phyloP scores from a whole-genome alignment of 2,329 filamentous ascomycete genomes.

The Didymosphaeria variabile region DNA sequence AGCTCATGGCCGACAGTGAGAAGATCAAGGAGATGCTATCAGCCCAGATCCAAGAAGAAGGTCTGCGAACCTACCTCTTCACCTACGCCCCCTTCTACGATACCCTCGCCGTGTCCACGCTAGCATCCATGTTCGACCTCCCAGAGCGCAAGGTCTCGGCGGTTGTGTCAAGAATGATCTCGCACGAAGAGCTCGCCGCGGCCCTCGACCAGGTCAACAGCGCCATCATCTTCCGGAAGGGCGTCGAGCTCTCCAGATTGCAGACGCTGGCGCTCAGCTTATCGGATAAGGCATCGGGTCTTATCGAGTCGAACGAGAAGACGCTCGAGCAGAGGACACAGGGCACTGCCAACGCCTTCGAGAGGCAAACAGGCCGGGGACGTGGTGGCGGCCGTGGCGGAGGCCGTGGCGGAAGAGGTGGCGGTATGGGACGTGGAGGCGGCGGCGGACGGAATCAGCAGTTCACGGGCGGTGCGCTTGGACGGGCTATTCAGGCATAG shows the following conservation, averaged over 20 bases:
- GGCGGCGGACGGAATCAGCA: conserved; percentile 77
- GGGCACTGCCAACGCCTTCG: conserved; percentile 93
- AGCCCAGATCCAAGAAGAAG: conserved; percentile 98
- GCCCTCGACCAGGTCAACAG: conserved; percentile 97
- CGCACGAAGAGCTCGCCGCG: conserved; percentile 95
- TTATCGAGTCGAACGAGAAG: conserved; percentile 97
- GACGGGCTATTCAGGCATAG: conserved; percentile 63
- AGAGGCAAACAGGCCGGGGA: conserved; percentile 79
- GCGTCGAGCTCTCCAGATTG: conserved; percentile 93
- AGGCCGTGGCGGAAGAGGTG: conserved; percentile 67
- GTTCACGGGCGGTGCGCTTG: conserved; percentile 83
- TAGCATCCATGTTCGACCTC: conserved; percentile 95
- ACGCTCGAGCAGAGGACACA: conserved; percentile 97
- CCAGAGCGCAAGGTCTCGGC: conserved; percentile 90
- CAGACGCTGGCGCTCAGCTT: conserved; percentile 94
- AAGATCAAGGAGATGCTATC: conserved; percentile 98
- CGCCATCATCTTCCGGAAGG: conserved; percentile 99
- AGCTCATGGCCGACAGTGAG: conserved; percentile 90
- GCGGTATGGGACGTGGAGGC: conserved; percentile 68
- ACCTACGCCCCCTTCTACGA: conserved; percentile 99
- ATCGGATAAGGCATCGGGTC: conserved; percentile 92
- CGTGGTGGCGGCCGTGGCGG: conserved; percentile 76
- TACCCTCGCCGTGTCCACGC: conserved; percentile 84
- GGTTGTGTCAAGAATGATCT: conserved; percentile 99
- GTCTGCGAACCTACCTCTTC: conserved; percentile 97